Evolutionary conservation across 441 rosid species (phyloP).

Genomic region (Cnidoscolus chayamansa): DNA sequence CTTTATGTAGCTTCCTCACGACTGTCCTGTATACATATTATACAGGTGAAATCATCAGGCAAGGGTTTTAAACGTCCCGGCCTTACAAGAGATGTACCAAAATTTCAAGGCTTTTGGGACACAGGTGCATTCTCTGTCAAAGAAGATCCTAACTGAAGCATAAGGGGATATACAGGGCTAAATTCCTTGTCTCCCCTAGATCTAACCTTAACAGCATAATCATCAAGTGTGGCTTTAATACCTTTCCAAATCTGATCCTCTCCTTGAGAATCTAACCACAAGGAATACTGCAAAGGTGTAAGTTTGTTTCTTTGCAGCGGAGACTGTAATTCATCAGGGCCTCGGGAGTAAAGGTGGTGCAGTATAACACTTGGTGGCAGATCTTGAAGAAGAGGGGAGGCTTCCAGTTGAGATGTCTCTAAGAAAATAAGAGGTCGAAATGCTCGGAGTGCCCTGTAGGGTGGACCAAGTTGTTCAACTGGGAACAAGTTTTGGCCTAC

Average conservation of each 20-base stretch:
- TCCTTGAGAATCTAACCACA: constrained; percentile 92
- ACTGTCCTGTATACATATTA: not conserved
- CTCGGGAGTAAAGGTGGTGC: constrained; percentile 93
- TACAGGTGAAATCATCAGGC: not conserved
- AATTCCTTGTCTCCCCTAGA: constrained; percentile 97
- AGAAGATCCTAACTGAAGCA: constrained; percentile 79
- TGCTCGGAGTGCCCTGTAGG: constrained; percentile 91
- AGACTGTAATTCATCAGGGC: constrained; percentile 82
- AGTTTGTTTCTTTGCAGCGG: constrained; percentile 86
- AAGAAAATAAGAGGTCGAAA: constrained; percentile 86
- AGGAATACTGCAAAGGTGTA: constrained; percentile 72
- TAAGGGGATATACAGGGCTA: constrained; percentile 88
- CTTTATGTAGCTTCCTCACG: constrained; percentile 10
- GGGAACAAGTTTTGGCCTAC: constrained; percentile 93
- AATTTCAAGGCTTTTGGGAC: constrained; percentile 32
- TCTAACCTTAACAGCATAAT: constrained; percentile 69
- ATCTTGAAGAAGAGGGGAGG: constrained; percentile 85
- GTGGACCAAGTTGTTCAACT: constrained; percentile 92
- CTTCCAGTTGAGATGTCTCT: constrained; percentile 76
- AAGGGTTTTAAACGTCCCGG: constrained; percentile 16
- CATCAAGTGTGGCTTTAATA: constrained; percentile 86
- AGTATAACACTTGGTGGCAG: constrained; percentile 81
- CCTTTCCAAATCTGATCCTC: constrained; percentile 99
- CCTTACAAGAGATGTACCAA: not conserved
- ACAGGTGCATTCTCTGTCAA: constrained; percentile 37